These are phyloP conservation scores for Phytophthora pseudosyringae DNA, from an alignment of 352 stramenopile species.

Conservation along the genomic window DNA sequence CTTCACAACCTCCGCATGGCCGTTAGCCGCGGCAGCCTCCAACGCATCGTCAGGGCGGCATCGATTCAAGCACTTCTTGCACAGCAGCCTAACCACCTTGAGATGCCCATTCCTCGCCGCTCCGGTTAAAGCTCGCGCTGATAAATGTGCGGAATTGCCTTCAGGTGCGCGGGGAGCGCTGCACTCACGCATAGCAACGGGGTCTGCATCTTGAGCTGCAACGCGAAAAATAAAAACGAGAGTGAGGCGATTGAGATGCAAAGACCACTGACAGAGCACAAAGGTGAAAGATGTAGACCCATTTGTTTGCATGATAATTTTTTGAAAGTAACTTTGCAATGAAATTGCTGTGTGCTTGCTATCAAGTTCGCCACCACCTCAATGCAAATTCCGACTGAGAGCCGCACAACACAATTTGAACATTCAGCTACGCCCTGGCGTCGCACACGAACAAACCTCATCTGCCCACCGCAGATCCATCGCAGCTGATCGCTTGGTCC, in stretches of 20 bases:
- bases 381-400: not conserved
- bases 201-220: not conserved
- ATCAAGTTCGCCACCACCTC: conserved; percentile 2
- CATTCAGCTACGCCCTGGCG: conserved; percentile 14
- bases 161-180: not conserved
- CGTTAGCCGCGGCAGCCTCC: too few species aligned
- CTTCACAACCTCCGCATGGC: too few species aligned
- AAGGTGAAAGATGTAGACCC: too few species aligned
- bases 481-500: conserved; percentile 9
- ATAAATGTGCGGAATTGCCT: not conserved
- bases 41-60: too few species aligned
- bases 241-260: too few species aligned
- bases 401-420: conserved; percentile 27
- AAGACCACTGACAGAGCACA: too few species aligned
- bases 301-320: not conserved
- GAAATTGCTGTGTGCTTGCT: not conserved
- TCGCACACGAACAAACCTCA: not conserved
- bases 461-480: not conserved
- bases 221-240: too few species aligned
- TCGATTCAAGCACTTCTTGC: too few species aligned
- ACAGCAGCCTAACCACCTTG: too few species aligned
- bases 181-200: not conserved
- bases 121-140: not conserved
- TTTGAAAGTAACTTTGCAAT: not conserved
- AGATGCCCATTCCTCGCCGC: not conserved